These are phyloP conservation scores for Pseudogymnoascus verrucosus DNA, from an alignment of 2,329 filamentous ascomycete species.

Conservation along the genomic window DNA sequence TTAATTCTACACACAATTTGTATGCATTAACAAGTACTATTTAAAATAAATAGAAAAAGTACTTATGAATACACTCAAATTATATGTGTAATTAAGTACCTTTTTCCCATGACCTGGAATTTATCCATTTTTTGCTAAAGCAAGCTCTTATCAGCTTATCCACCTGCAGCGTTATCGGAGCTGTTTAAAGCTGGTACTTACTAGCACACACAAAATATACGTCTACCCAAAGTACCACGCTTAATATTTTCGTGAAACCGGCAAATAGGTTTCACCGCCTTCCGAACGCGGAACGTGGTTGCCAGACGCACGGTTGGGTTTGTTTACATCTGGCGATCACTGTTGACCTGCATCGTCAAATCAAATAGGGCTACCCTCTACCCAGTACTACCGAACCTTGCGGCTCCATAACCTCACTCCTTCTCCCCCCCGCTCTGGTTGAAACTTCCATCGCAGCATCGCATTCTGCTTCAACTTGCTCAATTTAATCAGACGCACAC, in stretches of 20 bases:
- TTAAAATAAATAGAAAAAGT: background rate
- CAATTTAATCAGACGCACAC: background rate
- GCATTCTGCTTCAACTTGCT: background rate
- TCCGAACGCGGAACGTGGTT: slow-evolving; percentile 1
- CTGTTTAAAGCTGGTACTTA: background rate
- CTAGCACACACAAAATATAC: background rate
- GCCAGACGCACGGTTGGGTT: slow-evolving; percentile 8
- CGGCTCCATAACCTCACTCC: background rate
- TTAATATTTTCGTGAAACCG: background rate
- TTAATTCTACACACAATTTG: background rate
- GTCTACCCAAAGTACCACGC: background rate
- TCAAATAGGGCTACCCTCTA: slow-evolving; percentile 1
- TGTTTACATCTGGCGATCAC: slow-evolving; percentile 5
- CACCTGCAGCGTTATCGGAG: background rate
- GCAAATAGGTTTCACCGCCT: background rate
- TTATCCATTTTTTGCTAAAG: background rate
- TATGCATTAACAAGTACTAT: background rate
- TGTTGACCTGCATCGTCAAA: slow-evolving; percentile 8
- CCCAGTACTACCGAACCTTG: background rate
- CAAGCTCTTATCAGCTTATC: slow-evolving; percentile 6
- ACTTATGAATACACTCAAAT: background rate
- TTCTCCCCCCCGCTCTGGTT: background rate
- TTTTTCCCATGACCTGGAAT: background rate
- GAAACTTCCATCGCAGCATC: background rate
- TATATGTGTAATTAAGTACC: background rate